Conservation (phyloP, 2,329 filamentous ascomycete species). For the Colletotrichum truncatum region DNA sequence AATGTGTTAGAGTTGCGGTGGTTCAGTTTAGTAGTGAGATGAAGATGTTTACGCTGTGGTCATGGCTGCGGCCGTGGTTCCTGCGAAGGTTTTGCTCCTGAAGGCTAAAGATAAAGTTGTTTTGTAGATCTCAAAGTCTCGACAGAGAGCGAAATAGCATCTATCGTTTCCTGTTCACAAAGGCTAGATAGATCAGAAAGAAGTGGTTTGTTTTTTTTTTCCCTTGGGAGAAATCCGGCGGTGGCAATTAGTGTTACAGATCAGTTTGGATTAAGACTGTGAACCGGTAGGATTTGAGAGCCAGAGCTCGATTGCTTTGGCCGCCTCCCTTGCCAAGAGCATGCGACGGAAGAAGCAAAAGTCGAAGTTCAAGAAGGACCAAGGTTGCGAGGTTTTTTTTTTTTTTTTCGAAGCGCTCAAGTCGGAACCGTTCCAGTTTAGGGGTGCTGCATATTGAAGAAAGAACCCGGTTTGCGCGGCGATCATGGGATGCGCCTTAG, state of each 20-base stretch:
- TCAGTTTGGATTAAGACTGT: constrained; percentile 19
- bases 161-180: background rate
- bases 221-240: background rate
- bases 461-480: too few species aligned
- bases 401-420: too few species aligned
- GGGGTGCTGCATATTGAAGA: too few species aligned
- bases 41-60: constrained; percentile 7
- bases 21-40: background rate
- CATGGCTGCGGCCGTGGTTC: constrained; percentile 6
- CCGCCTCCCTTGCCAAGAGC: background rate
- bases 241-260: constrained; percentile 24
- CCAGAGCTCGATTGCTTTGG: background rate
- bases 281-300: constrained; percentile 1
- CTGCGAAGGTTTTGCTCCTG: fast-evolving
- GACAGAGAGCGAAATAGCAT: background rate
- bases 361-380: too few species aligned
- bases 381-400: too few species aligned
- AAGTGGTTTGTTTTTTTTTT: background rate
- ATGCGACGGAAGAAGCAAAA: background rate
- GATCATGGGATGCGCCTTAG: too few species aligned
- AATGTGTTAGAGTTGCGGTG: background rate
- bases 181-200: background rate
- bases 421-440: too few species aligned
- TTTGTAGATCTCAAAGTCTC: background rate
- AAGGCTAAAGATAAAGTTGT: background rate